A percentile compares a stretch with the other conserved stretches of the same genome.
phyloP scores from a whole-genome alignment of 805 yeast genomes.

The Yarrowia sp. region DNA sequence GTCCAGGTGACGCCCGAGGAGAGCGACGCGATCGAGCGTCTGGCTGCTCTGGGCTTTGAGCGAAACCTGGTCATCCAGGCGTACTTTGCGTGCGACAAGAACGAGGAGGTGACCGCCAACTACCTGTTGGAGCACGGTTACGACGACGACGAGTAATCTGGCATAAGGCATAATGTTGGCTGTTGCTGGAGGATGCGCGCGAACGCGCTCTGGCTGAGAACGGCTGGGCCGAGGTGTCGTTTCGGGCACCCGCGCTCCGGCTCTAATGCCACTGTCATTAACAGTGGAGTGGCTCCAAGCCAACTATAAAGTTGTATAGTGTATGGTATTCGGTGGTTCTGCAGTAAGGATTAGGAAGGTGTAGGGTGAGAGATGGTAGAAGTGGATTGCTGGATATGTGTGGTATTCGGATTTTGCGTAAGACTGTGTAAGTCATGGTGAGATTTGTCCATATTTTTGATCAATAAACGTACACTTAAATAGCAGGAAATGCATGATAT shows the following conservation, averaged over 20 bases:
- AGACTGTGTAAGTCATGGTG: too few relatives aligned
- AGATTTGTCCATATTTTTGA: too few relatives aligned
- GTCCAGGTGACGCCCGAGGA: slow-evolving; percentile 75
- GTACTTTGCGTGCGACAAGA: slow-evolving; percentile 95
- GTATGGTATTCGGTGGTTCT: slow-evolving; percentile 11
- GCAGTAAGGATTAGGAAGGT: background rate
- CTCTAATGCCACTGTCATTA: background rate
- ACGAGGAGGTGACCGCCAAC: slow-evolving; percentile 95
- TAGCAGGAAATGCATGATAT: too few relatives aligned
- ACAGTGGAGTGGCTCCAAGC: slow-evolving; percentile 9
- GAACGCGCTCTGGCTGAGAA: too few relatives aligned
- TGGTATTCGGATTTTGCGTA: too few relatives aligned
- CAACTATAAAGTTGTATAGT: slow-evolving; percentile 7
- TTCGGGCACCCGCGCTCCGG: background rate
- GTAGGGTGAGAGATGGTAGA: background rate
- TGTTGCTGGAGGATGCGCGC: too few relatives aligned
- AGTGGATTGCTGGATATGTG: too few relatives aligned
- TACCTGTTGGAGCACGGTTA: slow-evolving; percentile 58
- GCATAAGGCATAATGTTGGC: background rate
- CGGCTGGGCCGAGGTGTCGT: background rate
- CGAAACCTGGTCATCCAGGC: slow-evolving; percentile 85
- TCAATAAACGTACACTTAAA: too few relatives aligned
- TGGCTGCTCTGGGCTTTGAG: slow-evolving; percentile 91
- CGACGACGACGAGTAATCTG: slow-evolving; percentile 29
- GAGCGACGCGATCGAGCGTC: slow-evolving; percentile 80